Evolutionary conservation across 768 basidiomycete species (phyloP).

Genomic region (Russula foetens): DNA sequence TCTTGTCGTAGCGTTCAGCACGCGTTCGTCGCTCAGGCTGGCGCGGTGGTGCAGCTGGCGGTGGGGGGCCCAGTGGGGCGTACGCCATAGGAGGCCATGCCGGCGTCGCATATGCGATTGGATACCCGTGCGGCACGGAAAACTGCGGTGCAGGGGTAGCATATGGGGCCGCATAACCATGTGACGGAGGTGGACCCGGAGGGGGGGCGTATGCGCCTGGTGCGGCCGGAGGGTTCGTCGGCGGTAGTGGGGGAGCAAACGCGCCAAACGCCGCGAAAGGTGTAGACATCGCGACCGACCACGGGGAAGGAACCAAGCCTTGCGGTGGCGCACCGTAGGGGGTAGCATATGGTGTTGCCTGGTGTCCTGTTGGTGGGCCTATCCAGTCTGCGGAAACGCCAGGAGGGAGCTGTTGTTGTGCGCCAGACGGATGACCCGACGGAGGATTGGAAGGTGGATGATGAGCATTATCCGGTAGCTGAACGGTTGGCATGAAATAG

Average conservation of each 20-base stretch:
- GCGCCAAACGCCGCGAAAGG: constrained; percentile 24
- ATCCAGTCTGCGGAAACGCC: constrained; percentile 29
- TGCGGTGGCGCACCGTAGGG: neutral
- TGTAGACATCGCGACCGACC: constrained; percentile 3
- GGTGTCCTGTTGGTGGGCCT: constrained; percentile 18
- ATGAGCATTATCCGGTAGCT: constrained; percentile 19
- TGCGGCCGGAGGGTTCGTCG: constrained; percentile 13
- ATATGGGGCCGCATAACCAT: constrained; percentile 10
- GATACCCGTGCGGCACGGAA: constrained; percentile 11
- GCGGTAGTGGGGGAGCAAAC: constrained; percentile 29
- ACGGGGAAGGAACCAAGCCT: constrained; percentile 2
- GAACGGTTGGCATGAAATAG: constrained; percentile 28
- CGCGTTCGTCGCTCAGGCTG: constrained; percentile 24
- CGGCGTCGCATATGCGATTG: constrained; percentile 8
- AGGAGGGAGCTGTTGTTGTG: constrained; percentile 20
- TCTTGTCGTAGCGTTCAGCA: constrained; percentile 27
- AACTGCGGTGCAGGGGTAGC: constrained; percentile 9
- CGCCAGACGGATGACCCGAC: constrained; percentile 1
- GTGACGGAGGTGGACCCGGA: neutral
- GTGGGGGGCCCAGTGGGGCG: constrained; percentile 14
- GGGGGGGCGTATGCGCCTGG: neutral
- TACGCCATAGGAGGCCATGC: constrained; percentile 7
- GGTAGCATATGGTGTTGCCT: constrained; percentile 15
- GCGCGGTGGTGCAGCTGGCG: constrained; percentile 21
- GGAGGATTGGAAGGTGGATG: neutral